Percentiles rank a stretch among this genome's conserved stretches.
Conservation (phyloP, 2,329 filamentous ascomycete genomes). For the Periconia sp. region DNA sequence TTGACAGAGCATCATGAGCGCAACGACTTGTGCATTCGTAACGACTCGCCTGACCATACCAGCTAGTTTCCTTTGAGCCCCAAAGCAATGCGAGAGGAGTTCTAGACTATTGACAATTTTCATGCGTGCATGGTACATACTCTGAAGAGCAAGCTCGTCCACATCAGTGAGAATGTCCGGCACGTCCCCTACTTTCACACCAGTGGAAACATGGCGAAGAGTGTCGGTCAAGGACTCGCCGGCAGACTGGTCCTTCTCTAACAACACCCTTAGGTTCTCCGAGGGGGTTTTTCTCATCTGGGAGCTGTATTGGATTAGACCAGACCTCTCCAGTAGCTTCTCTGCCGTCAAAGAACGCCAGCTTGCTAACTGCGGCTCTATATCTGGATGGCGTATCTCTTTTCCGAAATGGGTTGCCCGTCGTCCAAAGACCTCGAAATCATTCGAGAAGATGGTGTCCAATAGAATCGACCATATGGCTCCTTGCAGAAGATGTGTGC, state of each 20-base stretch:
- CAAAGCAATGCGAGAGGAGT: background rate
- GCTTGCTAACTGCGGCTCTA: background rate
- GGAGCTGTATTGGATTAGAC: background rate
- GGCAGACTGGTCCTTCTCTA: background rate
- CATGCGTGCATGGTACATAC: background rate
- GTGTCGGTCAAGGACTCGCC: background rate
- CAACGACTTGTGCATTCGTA: slow-evolving; percentile 2
- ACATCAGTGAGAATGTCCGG: background rate
- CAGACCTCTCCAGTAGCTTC: background rate
- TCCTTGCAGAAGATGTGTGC: background rate
- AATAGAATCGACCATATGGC: slow-evolving; percentile 2
- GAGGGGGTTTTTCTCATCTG: background rate
- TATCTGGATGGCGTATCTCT: background rate
- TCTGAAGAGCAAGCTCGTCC: background rate
- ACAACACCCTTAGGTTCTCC: background rate
- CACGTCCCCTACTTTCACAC: background rate
- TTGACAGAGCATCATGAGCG: background rate
- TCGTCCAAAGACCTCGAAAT: slow-evolving; percentile 3
- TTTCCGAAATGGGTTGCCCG: background rate
- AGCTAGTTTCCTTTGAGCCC: background rate
- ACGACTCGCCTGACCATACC: background rate
- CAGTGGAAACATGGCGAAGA: no score
- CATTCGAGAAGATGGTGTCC: slow-evolving; percentile 2
- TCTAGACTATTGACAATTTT: background rate
- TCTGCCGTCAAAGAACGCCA: slow-evolving; percentile 1